Base-by-base conservation (phyloP, 2,329 filamentous ascomycete species). In the Rhynchosporium graminicola region DNA sequence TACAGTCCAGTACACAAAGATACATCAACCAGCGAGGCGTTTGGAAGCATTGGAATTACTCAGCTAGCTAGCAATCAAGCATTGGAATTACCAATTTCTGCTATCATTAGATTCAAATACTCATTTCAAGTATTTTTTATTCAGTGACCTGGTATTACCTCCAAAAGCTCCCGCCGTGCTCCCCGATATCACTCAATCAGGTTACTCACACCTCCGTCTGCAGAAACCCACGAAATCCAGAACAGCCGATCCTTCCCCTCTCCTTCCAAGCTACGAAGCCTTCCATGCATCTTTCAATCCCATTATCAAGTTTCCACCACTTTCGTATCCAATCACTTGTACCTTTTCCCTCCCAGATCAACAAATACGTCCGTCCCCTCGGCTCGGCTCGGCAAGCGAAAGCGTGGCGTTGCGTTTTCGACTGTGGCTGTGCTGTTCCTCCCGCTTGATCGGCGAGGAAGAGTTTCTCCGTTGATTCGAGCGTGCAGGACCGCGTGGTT, bases 371-470 rank as follows among this genome's bases (percentile, higher is more conserved):
- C 58, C 36, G 38, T 15, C 43, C 28, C 13, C 40, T 42, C 26
- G n/a, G 5, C 33, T 36, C 33, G n/a, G 43, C 43, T 20, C 43
- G 20, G 20, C 20, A 20, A 20, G 20, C 20, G 20, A 20, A 20
- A 20, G 10, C 13, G 13, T n/a, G 10, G 13, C n/a, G 43, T 15
- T 7, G n/a, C 46, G 15, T 28, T 28, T 10, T 28, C 28, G 5
- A 59, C 2, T 57, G 61, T 63, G 61, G 61, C 61, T 57, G 61
- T 63, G 61, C 61, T 57, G 20, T 42, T 26, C 55, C 29, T 12
- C 28, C 13, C 55, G 36, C 42, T 20, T 7, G 52, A 61, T 61
- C 45, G 51, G n/a, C 51, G 51, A 42, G 40, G 33, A 26, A 26
- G 12, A 9, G 47, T 58, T 20, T 43, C 8, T 3, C 7, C 6